Evolutionary conservation across 441 rosid genomes (phyloP), one percentile per base, ranked within the genome.

Genomic region (Dalechampia spathulata): DNA sequence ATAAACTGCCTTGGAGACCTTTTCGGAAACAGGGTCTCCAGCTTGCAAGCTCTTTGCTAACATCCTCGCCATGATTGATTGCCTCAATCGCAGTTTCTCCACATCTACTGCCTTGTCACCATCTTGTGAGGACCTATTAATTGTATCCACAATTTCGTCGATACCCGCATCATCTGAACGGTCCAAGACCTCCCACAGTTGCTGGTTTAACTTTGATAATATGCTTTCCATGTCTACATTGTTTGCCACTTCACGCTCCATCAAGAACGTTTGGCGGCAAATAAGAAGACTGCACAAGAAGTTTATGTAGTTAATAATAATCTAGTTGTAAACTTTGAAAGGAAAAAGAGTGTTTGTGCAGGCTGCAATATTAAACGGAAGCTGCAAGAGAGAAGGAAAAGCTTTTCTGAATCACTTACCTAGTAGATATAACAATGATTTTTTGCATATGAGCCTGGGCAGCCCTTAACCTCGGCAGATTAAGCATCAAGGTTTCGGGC

Each of bases 391-490:
- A n/a, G n/a, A n/a, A n/a, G n/a, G n/a, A 30, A 30, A 30, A 30
- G 34, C 34, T 3, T 30, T 30, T 30, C 34, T 4, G 34, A 30
- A 30, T 22, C 0, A 52, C 60, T 6, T n/a, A 83, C 96, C 96
- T 80, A 23, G 86, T 77, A 47, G 86, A 69, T 36, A 78, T 73
- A 38, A 86, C 84, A 44, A 78, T 66, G 13, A 82, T 84, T 75
- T 86, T 89, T 80, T 89, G 95, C 58, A 82, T 65, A 60, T 83
- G 82, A 55, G 81, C 74, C 66, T 89, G 96, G 45, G 76, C 78
- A 66, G 55, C 71, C 66, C 95, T 79, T 69, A 80, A 20, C 70
- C 92, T 81, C 40, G 79, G 40, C 30, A 79, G 72, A 57, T 83
- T 82, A 34, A 83, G 90, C 28, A 38, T 61, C 17, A 89, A 74